Conservation (phyloP, 108 stramenopile species). For the Nitzschia sp. region DNA sequence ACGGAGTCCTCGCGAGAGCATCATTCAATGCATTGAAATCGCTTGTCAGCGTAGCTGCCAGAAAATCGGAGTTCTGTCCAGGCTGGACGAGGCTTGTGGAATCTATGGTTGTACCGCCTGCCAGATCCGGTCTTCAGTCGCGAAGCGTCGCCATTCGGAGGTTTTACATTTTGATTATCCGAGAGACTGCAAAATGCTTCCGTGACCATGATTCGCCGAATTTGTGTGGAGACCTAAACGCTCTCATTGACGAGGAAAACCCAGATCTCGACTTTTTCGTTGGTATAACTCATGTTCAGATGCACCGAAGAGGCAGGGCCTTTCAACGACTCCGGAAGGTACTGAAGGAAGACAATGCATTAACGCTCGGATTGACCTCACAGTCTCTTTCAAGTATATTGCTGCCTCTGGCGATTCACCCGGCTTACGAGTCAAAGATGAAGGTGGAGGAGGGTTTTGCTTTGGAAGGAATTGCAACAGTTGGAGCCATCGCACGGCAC, state of each 20-base stretch:
- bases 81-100: slow-evolving; percentile 71
- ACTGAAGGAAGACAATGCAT: slow-evolving; percentile 27
- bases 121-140: slow-evolving; percentile 60
- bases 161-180: slow-evolving; percentile 63
- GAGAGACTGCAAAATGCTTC: slow-evolving; percentile 59
- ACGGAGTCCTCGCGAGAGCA: slow-evolving; percentile 77
- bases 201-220: slow-evolving; percentile 39
- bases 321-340: slow-evolving; percentile 73
- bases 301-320: slow-evolving; percentile 90
- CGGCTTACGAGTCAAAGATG: slow-evolving; percentile 80
- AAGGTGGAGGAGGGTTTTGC: slow-evolving; percentile 74
- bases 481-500: slow-evolving; percentile 71
- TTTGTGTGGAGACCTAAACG: slow-evolving; percentile 76
- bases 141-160: slow-evolving; percentile 48
- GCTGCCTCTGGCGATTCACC: slow-evolving; percentile 87
- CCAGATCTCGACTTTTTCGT: slow-evolving; percentile 94
- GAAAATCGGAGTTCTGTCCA: slow-evolving; percentile 20
- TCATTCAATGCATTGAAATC: slow-evolving; percentile 68
- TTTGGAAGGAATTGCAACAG: slow-evolving; percentile 76
- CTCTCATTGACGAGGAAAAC: slow-evolving; percentile 73
- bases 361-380: slow-evolving; percentile 33
- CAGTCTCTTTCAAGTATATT: slow-evolving; percentile 74
- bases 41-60: slow-evolving; percentile 51
- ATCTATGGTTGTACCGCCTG: slow-evolving; percentile 55
- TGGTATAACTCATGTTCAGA: slow-evolving; percentile 93